Evolutionary conservation across 129 eudicot genomes (phyloP).

Genomic region (Apium graveolens): DNA sequence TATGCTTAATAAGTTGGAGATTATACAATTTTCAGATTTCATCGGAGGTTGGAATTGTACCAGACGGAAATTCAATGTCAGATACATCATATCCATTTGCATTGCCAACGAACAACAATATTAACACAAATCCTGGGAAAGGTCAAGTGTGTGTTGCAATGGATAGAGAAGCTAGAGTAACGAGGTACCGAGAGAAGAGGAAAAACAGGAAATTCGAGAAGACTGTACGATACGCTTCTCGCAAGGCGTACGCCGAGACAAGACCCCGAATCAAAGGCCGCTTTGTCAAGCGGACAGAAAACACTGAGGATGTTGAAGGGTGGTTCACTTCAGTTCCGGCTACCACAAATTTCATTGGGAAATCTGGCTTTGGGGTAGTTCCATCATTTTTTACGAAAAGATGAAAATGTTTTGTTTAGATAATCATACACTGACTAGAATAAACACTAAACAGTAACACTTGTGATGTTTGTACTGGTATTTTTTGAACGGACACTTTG

Average conservation of each 20-base stretch:
- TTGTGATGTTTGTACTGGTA: not conserved
- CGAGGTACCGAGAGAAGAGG: constrained; percentile 81
- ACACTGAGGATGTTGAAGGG: constrained; percentile 3
- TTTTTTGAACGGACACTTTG: not conserved
- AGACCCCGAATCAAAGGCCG: constrained; percentile 86
- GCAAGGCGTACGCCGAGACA: constrained; percentile 85
- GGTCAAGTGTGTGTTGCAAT: constrained; percentile 13
- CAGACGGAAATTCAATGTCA: constrained; percentile 58
- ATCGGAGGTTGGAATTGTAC: constrained; percentile 71
- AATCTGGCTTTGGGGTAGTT: constrained; percentile 44
- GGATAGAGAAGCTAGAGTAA: constrained; percentile 74
- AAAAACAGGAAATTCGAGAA: constrained; percentile 80
- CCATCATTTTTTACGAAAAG: constrained; percentile 40
- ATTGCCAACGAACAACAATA: constrained; percentile 16
- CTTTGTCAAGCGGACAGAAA: constrained; percentile 52
- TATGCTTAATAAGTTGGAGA: constrained; percentile 3
- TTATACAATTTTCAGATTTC: constrained; percentile 65
- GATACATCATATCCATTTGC: constrained; percentile 55
- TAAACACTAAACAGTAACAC: not conserved
- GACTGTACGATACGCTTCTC: constrained; percentile 78
- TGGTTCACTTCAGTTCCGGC: constrained; percentile 28
- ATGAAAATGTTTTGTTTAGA: not conserved
- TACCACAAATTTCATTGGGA: constrained; percentile 10
- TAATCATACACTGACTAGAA: not conserved
- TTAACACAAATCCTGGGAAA: constrained; percentile 18